Conservation (phyloP, 257 asterid species). For the Sherardia arvensis region DNA sequence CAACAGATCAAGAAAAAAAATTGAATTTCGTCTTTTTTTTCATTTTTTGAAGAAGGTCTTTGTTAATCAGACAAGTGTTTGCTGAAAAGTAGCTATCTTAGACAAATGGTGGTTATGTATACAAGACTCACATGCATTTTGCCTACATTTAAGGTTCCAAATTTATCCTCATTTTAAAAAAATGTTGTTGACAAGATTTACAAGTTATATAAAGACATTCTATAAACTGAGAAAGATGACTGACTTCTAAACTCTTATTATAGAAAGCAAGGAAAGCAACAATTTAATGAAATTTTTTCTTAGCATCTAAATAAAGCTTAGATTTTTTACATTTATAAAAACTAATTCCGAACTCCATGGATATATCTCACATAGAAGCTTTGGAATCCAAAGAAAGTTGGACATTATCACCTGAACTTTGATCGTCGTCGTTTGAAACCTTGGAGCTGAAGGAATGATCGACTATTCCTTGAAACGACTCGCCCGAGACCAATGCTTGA, state of each 20-base stretch:
- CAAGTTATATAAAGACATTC: background rate
- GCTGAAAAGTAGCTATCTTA: conserved; percentile 25
- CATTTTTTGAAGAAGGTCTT: background rate
- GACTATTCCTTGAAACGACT: conserved; percentile 55
- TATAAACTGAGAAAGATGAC: background rate
- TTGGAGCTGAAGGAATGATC: conserved; percentile 30
- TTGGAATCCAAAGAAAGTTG: conserved; percentile 23
- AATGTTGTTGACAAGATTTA: background rate
- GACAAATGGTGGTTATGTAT: conserved; percentile 38
- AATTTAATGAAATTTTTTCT: background rate
- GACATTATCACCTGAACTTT: conserved; percentile 22
- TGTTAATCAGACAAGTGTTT: conserved; percentile 10
- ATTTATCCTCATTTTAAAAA: background rate
- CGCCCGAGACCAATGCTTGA: conserved; percentile 79
- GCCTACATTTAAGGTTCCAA: conserved; percentile 1
- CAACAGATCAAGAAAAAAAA: background rate
- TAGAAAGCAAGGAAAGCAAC: background rate
- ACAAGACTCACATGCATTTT: background rate
- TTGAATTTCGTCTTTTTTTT: background rate
- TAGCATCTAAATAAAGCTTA: conserved; percentile 3
- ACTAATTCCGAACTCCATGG: background rate
- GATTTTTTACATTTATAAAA: background rate
- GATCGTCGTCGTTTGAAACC: conserved; percentile 20
- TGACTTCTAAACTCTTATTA: background rate
- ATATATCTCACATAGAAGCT: conserved; percentile 19